These are phyloP conservation scores for Leccinum rimulosum DNA, from an alignment of 768 basidiomycete genomes.

Conservation along the genomic window DNA sequence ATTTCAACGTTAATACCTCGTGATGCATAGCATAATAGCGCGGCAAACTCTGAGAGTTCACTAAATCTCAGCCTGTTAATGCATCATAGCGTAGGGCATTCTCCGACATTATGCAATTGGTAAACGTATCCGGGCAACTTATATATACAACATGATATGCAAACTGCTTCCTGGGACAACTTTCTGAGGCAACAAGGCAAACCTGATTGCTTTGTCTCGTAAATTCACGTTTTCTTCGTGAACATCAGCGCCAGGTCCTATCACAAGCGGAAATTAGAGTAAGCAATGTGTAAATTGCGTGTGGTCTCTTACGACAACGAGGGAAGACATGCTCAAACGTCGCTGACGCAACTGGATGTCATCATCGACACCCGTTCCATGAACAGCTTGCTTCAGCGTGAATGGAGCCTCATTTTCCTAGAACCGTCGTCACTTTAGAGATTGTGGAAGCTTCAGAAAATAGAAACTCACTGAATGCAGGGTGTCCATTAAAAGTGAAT, in stretches of 20 bases:
- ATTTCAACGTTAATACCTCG: background rate
- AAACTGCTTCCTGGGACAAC: background rate
- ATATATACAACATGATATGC: background rate
- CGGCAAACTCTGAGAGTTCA: too few species aligned
- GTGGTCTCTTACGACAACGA: conserved; percentile 22
- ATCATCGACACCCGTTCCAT: background rate
- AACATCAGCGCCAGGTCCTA: conserved; percentile 27
- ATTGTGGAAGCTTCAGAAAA: background rate
- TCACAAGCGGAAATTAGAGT: conserved; percentile 3
- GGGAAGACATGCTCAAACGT: conserved; percentile 18
- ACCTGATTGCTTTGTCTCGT: background rate
- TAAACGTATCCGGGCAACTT: background rate
- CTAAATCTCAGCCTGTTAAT: too few species aligned
- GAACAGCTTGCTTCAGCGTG: conserved; percentile 6
- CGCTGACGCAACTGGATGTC: conserved; percentile 4
- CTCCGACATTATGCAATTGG: background rate
- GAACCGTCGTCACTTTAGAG: background rate
- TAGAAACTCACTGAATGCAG: conserved; percentile 3
- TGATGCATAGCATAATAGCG: too few species aligned
- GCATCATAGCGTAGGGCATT: too few species aligned
- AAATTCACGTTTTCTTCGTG: conserved; percentile 1
- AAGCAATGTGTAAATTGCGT: background rate
- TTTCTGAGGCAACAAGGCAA: background rate
- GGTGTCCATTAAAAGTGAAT: background rate
- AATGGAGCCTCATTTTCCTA: conserved; percentile 11